These are phyloP conservation scores for Orbilia blumenaviensis DNA, from an alignment of 2,329 filamentous ascomycete genomes.

Conservation along the genomic window DNA sequence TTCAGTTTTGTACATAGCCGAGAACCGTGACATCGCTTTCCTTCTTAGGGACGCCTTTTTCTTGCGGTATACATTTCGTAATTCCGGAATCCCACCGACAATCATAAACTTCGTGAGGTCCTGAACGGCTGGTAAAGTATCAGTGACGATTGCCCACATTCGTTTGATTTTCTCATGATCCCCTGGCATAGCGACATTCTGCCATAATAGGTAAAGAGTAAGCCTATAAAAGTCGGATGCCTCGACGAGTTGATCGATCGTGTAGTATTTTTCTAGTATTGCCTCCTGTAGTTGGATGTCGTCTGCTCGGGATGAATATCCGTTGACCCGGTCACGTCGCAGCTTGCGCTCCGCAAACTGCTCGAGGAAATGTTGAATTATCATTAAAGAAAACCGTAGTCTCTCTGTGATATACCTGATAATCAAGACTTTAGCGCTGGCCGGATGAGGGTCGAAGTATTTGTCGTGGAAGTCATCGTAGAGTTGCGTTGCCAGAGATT, in stretches of 20 bases:
- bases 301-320: constrained; percentile 34
- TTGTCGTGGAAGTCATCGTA: constrained; percentile 50
- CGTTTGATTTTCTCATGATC: constrained; percentile 31
- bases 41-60: constrained; percentile 16
- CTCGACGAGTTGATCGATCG: constrained; percentile 45
- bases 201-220: constrained; percentile 44
- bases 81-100: constrained; percentile 37
- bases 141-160: constrained; percentile 46
- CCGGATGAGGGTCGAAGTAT: constrained; percentile 45
- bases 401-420: constrained; percentile 48
- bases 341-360: constrained; percentile 49
- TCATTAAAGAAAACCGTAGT: constrained; percentile 48
- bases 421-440: constrained; percentile 27
- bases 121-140: constrained; percentile 42
- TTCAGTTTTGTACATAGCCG: constrained; percentile 33
- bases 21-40: constrained; percentile 41
- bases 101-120: constrained; percentile 51
- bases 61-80: constrained; percentile 48
- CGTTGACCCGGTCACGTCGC: constrained; percentile 31
- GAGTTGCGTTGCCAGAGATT: constrained; percentile 36
- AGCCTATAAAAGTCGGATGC: constrained; percentile 51
- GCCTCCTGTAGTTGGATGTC: constrained; percentile 48
- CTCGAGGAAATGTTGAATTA: constrained; percentile 49
- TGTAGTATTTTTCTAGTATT: constrained; percentile 52
- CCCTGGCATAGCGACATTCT: constrained; percentile 41